Base-by-base conservation (phyloP, 208 protist species). In the Novymonas esmeraldas region DNA sequence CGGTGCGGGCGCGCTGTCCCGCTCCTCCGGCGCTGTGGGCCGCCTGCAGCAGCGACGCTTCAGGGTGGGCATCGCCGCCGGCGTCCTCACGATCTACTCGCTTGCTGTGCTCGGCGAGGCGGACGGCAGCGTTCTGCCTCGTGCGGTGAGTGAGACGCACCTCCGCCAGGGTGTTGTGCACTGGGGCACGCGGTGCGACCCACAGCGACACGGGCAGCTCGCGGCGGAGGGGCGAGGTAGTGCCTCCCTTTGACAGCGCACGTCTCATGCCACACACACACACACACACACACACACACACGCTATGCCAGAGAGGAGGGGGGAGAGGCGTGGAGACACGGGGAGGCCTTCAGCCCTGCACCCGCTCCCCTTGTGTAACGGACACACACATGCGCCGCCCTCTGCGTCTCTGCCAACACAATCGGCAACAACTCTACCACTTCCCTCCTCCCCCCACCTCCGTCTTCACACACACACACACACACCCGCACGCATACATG, bases 141-240 rank as follows among this genome's bases (percentile, higher is more conserved):
- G n/a, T 7, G 14, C 67, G 10, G 31, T 20, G 9, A 20, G 45
- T 1, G 61, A 69, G 28, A 6, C 26, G 24, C 54, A 58, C 36
- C 54, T 75, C 26, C 69, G 69, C 36, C 42, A 52, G 10, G 69
- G 69, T n/a, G 45, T 54, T n/a, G 69, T 75, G 45, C 61, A 51
- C 26, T 75, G 69, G 69, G 68, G 69, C 61, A 75, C 69, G 13
- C 28, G 62, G 61, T 41, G 69, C 29, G 46, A 68, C 48, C 56
- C 60, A 6, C 69, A 58, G 61, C 50, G 31, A 4, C 69, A 69
- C 18, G 51, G 60, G 41, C 60, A 75, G 45, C 52, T 67, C 16
- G 51, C 63, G 60, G 42, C 60, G 22, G 69, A 68, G 38, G 36
- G 48, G 14, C 26, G 59, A 24, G 51, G 11, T 20, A 11, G 36